Evolutionary conservation across 306 rosid genomes (phyloP).

Genomic region (Crotalaria pallida): DNA sequence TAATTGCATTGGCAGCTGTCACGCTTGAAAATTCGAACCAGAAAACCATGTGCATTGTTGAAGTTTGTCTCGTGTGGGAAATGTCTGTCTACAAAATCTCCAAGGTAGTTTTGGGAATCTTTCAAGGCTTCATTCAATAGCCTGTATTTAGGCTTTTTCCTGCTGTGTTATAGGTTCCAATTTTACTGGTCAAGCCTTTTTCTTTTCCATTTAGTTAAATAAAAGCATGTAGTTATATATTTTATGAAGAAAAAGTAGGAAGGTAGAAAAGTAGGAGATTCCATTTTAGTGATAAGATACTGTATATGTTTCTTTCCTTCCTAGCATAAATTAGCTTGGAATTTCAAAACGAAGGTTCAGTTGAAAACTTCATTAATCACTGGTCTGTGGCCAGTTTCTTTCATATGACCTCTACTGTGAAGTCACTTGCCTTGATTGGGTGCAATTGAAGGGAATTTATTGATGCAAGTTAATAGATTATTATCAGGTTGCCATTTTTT

Average conservation of each 20-base stretch:
- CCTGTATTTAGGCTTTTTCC: slow-evolving; percentile 49
- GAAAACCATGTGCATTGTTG: slow-evolving; percentile 65
- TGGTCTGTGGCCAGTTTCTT: neutral
- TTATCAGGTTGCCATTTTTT: neutral
- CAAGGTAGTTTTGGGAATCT: slow-evolving; percentile 58
- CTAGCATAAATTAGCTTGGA: slow-evolving; percentile 8
- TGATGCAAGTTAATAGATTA: neutral
- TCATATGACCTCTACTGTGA: neutral
- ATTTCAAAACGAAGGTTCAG: slow-evolving; percentile 9
- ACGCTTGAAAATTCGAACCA: slow-evolving; percentile 58
- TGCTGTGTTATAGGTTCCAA: slow-evolving; percentile 33
- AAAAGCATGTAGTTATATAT: slow-evolving; percentile 39
- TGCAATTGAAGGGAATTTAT: neutral
- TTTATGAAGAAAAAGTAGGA: slow-evolving; percentile 36
- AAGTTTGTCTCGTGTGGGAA: slow-evolving; percentile 84
- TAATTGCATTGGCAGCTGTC: slow-evolving; percentile 71
- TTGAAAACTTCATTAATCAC: neutral
- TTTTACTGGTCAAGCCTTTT: slow-evolving; percentile 44
- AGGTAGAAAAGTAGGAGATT: slow-evolving; percentile 30
- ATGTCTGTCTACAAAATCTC: slow-evolving; percentile 70
- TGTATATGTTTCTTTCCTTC: slow-evolving; percentile 31
- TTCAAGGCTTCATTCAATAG: slow-evolving; percentile 39
- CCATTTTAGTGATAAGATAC: slow-evolving; percentile 29
- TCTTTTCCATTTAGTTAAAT: slow-evolving; percentile 38
- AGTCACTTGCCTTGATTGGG: neutral